These are phyloP conservation scores for Talaromyces piceae DNA, from an alignment of 2,329 filamentous ascomycete genomes.

Conservation along the genomic window DNA sequence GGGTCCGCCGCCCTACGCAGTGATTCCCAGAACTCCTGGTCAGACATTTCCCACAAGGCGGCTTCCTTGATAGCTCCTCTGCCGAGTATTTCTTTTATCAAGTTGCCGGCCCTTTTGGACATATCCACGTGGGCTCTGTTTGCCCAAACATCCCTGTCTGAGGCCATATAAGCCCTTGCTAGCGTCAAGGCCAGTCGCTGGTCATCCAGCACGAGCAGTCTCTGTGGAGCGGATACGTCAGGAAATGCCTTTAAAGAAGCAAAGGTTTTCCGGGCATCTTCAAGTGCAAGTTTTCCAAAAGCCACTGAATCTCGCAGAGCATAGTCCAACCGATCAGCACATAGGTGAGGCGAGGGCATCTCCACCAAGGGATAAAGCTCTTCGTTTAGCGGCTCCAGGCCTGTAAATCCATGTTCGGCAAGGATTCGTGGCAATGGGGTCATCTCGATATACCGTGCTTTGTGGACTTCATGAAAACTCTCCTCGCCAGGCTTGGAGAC, in stretches of 20 bases:
- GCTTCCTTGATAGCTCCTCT: slow-evolving; percentile 20
- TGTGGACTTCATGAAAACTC: slow-evolving; percentile 37
- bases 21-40: slow-evolving; percentile 29
- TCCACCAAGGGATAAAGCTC: slow-evolving; percentile 34
- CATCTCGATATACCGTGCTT: slow-evolving; percentile 27
- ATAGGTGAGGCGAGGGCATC: slow-evolving; percentile 31
- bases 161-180: slow-evolving; percentile 26
- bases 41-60: slow-evolving; percentile 28
- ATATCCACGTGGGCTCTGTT: slow-evolving; percentile 31
- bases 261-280: slow-evolving; percentile 22
- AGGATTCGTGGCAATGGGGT: slow-evolving; percentile 30
- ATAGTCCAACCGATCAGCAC: slow-evolving; percentile 36
- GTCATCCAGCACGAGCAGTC: slow-evolving; percentile 28
- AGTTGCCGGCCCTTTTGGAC: slow-evolving; percentile 24
- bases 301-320: slow-evolving; percentile 29
- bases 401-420: slow-evolving; percentile 22
- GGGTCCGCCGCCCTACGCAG: slow-evolving; percentile 19
- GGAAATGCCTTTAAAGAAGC: slow-evolving; percentile 24
- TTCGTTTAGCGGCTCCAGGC: slow-evolving; percentile 27
- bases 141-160: slow-evolving; percentile 33
- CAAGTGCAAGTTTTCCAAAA: slow-evolving; percentile 24
- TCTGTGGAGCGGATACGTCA: slow-evolving; percentile 14
- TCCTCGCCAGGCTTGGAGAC: slow-evolving; percentile 29
- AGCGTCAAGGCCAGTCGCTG: slow-evolving; percentile 23
- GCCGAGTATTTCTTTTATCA: slow-evolving; percentile 25